Conservation (phyloP, 2,329 filamentous ascomycete species). For the Ascochyta koolunga region DNA sequence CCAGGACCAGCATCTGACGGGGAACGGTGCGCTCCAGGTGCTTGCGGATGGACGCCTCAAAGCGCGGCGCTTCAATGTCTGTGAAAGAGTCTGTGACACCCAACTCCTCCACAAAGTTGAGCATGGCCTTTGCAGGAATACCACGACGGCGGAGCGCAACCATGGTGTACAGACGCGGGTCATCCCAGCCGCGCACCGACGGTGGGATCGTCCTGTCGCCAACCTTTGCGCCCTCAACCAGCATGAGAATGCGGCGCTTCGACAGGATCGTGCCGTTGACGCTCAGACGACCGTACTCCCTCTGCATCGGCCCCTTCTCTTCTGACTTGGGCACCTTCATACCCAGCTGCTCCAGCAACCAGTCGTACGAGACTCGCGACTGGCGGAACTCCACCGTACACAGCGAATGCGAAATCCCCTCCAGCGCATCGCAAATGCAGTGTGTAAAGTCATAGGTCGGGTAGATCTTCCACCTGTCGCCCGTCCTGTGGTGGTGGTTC, state of each 20-base stretch:
- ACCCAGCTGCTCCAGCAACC: slow-evolving; percentile 79
- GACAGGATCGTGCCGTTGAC: slow-evolving; percentile 84
- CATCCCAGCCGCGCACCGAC: slow-evolving; percentile 85
- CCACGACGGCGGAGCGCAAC: slow-evolving; percentile 83
- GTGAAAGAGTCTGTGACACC: slow-evolving; percentile 84
- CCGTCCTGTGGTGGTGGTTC: slow-evolving; percentile 77
- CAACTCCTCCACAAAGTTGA: slow-evolving; percentile 89
- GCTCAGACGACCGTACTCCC: slow-evolving; percentile 79
- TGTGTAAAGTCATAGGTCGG: slow-evolving; percentile 94
- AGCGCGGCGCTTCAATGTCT: slow-evolving; percentile 79
- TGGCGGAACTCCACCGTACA: slow-evolving; percentile 93
- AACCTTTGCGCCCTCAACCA: slow-evolving; percentile 69
- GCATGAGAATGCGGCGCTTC: slow-evolving; percentile 80
- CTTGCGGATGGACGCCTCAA: slow-evolving; percentile 82
- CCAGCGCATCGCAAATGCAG: slow-evolving; percentile 90
- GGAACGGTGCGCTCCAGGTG: slow-evolving; percentile 90
- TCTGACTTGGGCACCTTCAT: slow-evolving; percentile 72
- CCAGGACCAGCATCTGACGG: slow-evolving; percentile 85
- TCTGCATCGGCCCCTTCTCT: slow-evolving; percentile 76
- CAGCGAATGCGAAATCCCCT: slow-evolving; percentile 87
- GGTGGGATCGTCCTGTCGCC: slow-evolving; percentile 50
- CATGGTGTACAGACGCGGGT: slow-evolving; percentile 86
- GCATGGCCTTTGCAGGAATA: slow-evolving; percentile 84
- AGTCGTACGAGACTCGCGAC: slow-evolving; percentile 87
- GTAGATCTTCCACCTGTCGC: slow-evolving; percentile 87